phyloP scores from a whole-genome alignment of 73 alveolate species.

The Paramecium caudatum region DNA sequence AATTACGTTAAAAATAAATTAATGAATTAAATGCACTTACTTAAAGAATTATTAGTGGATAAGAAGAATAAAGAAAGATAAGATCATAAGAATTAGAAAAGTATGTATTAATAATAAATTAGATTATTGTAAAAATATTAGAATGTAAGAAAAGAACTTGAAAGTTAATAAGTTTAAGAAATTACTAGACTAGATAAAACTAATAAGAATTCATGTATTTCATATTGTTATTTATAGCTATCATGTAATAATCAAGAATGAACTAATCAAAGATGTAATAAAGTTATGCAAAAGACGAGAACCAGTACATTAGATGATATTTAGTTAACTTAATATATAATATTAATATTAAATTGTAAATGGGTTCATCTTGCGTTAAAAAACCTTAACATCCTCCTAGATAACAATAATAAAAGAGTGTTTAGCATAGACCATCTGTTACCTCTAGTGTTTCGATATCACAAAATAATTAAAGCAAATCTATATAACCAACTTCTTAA shows the following conservation, averaged over 20 bases:
- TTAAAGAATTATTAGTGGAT: constrained; percentile 70
- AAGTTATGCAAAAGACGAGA: constrained; percentile 6
- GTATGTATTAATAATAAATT: constrained; percentile 1
- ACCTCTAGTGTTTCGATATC: neutral
- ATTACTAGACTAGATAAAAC: constrained; percentile 72
- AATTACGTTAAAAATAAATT: constrained; percentile 49
- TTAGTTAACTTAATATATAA: constrained; percentile 8
- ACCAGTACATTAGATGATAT: constrained; percentile 24
- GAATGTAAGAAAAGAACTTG: constrained; percentile 76
- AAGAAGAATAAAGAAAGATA: constrained; percentile 73
- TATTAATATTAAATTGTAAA: neutral
- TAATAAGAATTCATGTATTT: constrained; percentile 28
- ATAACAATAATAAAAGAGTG: neutral
- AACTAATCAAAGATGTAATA: constrained; percentile 56
- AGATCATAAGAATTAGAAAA: constrained; percentile 74
- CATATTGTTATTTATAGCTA: neutral
- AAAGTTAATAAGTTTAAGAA: constrained; percentile 70
- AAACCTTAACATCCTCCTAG: neutral
- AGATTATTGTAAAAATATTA: constrained; percentile 75
- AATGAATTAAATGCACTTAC: constrained; percentile 72
- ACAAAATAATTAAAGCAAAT: neutral
- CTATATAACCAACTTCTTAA: neutral
- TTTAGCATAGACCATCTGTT: neutral
- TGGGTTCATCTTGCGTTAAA: constrained; percentile 59
- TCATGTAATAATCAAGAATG: constrained; percentile 64